Percentiles rank a stretch among this genome's conserved stretches.
Conservation (phyloP, 2,329 filamentous ascomycete genomes). For the Paraphaeosphaeria minitans region DNA sequence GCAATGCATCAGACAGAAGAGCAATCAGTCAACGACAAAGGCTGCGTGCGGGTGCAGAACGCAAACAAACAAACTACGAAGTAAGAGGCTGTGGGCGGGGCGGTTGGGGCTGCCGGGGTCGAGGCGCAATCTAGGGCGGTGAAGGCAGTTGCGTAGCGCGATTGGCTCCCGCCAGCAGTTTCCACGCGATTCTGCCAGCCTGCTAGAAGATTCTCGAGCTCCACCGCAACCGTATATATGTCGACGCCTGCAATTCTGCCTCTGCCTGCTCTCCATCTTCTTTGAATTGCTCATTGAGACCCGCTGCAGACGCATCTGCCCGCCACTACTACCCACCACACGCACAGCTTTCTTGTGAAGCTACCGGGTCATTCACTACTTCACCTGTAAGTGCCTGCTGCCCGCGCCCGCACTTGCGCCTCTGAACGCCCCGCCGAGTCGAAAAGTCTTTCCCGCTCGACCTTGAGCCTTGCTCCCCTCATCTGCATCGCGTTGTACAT, state of each 20-base stretch:
- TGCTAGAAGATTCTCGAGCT: constrained; percentile 48
- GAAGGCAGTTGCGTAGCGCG: constrained; percentile 21
- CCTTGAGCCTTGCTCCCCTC: constrained; percentile 5
- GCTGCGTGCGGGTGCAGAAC: background rate
- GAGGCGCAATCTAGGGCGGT: constrained; percentile 31
- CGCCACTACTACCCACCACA: background rate
- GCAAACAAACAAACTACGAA: constrained; percentile 8
- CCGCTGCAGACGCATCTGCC: constrained; percentile 12
- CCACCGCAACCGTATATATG: constrained; percentile 40
- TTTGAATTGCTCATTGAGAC: constrained; percentile 5
- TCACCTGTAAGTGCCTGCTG: constrained; percentile 26
- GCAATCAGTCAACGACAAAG: constrained; percentile 5
- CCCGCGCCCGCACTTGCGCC: background rate
- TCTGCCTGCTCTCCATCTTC: constrained; percentile 21
- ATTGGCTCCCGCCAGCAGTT: constrained; percentile 32
- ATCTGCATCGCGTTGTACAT: background rate
- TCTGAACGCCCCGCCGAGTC: constrained; percentile 12
- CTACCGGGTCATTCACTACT: constrained; percentile 21
- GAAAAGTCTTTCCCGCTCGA: constrained; percentile 15
- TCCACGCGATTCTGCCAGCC: constrained; percentile 41
- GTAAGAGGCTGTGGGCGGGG: constrained; percentile 24
- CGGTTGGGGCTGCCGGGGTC: constrained; percentile 24
- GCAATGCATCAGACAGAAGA: constrained; percentile 1
- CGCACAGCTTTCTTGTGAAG: constrained; percentile 6
- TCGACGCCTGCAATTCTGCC: constrained; percentile 30